Base-by-base conservation (phyloP, 768 basidiomycete genomes). In the Termitomyces sp. region DNA sequence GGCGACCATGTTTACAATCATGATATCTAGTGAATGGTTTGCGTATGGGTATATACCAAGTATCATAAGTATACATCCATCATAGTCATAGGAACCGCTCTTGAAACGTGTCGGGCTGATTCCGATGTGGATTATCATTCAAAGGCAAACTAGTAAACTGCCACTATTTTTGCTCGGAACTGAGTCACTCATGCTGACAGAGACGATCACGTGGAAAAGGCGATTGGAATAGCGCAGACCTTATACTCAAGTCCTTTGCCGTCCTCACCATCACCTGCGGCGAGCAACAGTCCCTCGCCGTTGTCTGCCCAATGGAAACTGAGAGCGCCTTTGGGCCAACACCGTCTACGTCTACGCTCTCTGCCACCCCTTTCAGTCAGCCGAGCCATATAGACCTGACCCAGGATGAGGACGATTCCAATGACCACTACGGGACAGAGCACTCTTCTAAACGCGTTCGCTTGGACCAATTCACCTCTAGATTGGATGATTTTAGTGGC, bases 391-490 rank as follows among this genome's bases (percentile, higher is more conserved):
- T 89, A 68, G 87, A 89, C 75, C 77, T 89, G 59, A 89, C 86
- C 26, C 72, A 75, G 59, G 87, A 86, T 70, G 86, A 87, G 69
- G 85, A 86, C 64, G 81, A 81, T 63, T 69, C 73, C 64, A 73
- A 74, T 57, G 68, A 66, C 61, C 62, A 71, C 60, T 66, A 71
- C 62, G 65, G 68, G 58, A 61, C 66, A 31, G 56, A 69, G 23
- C 66, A 73, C 67, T 68, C 64, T 58, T 65, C 73, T 58, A 81
- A 80, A 68, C 75, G 78, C 54, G 68, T 68, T 42, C 75, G 78
- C 54, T 71, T 72, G 43, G 78, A 78, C 28, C 35, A 58, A 14
- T 58, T 64, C 2, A 53, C 61, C 19, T 53, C 57, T 28, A 58
- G 54, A 52, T 51, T 42, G 26, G 59, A 60, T 42, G 47, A 48